Percentiles rank a stretch among this genome's conserved stretches.
Evolutionary conservation across 2,329 filamentous ascomycete species (phyloP).

Genomic region (Aureobasidium leucospermi): DNA sequence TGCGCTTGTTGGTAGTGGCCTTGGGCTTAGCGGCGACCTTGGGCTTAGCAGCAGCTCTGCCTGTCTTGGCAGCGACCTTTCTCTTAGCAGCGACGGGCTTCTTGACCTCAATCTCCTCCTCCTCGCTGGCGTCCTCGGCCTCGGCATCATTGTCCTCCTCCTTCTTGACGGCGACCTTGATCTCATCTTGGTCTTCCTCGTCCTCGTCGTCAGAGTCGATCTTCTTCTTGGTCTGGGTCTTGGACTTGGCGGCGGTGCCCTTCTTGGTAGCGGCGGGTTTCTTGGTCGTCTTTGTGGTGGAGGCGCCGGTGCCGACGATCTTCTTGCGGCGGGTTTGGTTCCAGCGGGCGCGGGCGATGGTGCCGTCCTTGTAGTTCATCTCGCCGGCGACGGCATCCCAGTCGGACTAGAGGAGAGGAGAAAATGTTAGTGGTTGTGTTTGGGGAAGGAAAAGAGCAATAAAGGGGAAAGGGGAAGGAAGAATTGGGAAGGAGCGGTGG

Average conservation of each 20-base stretch:
- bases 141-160: not conserved
- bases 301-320: constrained; percentile 15
- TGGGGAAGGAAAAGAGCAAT: not conserved
- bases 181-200: not conserved
- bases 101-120: not conserved
- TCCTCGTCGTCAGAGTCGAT: not conserved
- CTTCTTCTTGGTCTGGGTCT: constrained; percentile 10
- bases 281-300: constrained; percentile 12
- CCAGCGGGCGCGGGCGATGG: constrained; percentile 21
- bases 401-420: constrained; percentile 18
- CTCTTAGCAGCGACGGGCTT: not conserved
- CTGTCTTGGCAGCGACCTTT: not conserved
- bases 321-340: constrained; percentile 22
- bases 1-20: not conserved
- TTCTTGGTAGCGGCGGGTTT: constrained; percentile 16
- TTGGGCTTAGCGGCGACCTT: not conserved
- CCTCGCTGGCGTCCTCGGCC: not conserved
- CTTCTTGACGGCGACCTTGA: not conserved
- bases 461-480: not conserved
- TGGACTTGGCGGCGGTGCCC: not conserved
- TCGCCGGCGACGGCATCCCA: constrained; percentile 21
- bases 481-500: not conserved
- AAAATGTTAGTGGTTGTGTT: not conserved
- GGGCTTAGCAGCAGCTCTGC: not conserved
- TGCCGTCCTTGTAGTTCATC: constrained; percentile 21